Base-by-base conservation (phyloP, 441 rosid species). In the Gossypium davidsonii region DNA sequence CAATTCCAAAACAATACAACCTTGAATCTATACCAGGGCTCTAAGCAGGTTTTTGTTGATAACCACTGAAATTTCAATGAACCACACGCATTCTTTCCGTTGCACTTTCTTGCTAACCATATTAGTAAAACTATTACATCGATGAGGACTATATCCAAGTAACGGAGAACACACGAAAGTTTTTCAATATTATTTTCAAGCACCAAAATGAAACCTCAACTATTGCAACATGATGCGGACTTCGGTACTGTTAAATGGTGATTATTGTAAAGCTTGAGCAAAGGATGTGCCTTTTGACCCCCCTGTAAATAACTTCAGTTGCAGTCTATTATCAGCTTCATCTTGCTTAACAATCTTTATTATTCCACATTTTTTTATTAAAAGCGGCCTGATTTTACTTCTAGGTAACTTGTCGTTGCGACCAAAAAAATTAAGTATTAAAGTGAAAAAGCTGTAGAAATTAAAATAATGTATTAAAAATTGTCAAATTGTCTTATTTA, bases 21-120 rank as follows among this genome's bases (percentile, higher is more conserved):
- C 91, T 96, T 26, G 99, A 95, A 82, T 87, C 97, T 42, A 93
- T 95, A 73, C 88, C 87, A n/a, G 99, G 99, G 73, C 97, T 93
- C 66, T 95, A 83, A 86, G 72, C 75, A 9, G 8, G 3, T 72
- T 28, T 28, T 49, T 31, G 23, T 31, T 7, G 46, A 58, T 18
- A 14, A 18, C 23, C 11, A 4, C 18, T 49, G 53, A 49, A 49
- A 49, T 49, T 39, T 52, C 34, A 28, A 28, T 28, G 34, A 28
- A 11, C 17, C 31, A 49, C 17, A n/a, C 18, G 20, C 55, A 34
- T 55, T 55, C 78, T 75, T 79, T 60, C 42, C 4, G 26, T 78
- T 69, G 59, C 2, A 12, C 25, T 42, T 25, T 57, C 9, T 15
- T 70, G 62, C 73, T 52, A 52, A 52, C 18, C 18, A 17, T 52